phyloP scores from a whole-genome alignment of 2,329 filamentous ascomycete species.

The Calonectria montana region DNA sequence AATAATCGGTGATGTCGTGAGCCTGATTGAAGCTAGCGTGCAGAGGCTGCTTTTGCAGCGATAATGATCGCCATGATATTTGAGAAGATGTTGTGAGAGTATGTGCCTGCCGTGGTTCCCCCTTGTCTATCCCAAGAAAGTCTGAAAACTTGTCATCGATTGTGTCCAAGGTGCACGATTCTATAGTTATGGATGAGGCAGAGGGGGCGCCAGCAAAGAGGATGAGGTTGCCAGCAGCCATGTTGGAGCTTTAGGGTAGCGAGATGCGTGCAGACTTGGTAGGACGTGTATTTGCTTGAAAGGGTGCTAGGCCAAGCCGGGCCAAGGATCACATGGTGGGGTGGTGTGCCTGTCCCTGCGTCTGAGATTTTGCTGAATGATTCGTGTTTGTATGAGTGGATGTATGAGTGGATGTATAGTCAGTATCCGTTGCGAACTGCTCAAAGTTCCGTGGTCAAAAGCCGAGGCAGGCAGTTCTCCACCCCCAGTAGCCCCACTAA shows the following conservation, averaged over 20 bases:
- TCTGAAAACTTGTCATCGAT: constrained; percentile 41
- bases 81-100: constrained; percentile 46
- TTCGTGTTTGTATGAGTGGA: not conserved
- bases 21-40: constrained; percentile 65
- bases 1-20: constrained; percentile 50
- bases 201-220: constrained; percentile 51
- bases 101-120: not conserved
- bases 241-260: constrained; percentile 19
- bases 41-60: constrained; percentile 58
- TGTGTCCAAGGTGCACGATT: constrained; percentile 45
- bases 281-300: not conserved
- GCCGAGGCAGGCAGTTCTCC: constrained; percentile 7
- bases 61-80: constrained; percentile 66
- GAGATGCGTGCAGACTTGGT: no score
- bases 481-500: constrained; percentile 6
- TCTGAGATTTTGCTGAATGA: not conserved
- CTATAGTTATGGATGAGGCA: constrained; percentile 41
- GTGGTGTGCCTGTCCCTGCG: not conserved
- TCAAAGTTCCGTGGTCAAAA: not conserved
- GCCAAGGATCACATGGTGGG: not conserved
- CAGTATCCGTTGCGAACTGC: no score
- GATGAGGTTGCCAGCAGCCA: constrained; percentile 49
- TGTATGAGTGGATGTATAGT: not conserved
- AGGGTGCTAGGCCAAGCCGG: not conserved
- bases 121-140: constrained; percentile 38